A percentile compares a stretch with the other conserved stretches of the same genome.
phyloP scores from a whole-genome alignment of 2,329 filamentous ascomycete genomes.

The Neospermospora avenae region DNA sequence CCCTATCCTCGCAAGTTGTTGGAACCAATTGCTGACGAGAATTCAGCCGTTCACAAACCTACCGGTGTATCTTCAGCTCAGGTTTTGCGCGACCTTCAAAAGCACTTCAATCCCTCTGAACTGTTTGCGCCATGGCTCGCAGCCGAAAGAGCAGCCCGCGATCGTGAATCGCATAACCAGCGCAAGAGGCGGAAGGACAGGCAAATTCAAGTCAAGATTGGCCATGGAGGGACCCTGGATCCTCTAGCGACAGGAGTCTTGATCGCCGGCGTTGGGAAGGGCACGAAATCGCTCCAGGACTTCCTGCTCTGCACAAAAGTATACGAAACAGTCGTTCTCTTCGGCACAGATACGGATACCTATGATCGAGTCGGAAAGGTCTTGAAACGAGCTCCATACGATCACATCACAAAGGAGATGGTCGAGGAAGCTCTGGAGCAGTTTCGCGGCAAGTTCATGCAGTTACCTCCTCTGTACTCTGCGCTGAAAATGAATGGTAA shows the following conservation, averaged over 20 bases:
- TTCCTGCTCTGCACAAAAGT: slow-evolving; percentile 90
- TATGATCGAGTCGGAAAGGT: slow-evolving; percentile 88
- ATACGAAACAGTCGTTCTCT: slow-evolving; percentile 86
- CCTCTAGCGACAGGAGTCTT: slow-evolving; percentile 91
- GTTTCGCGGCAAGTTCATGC: slow-evolving; percentile 81
- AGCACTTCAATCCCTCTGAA: slow-evolving; percentile 74
- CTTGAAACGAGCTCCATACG: slow-evolving; percentile 69
- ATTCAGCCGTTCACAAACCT: slow-evolving; percentile 86
- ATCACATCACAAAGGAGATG: slow-evolving; percentile 73
- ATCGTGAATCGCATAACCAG: slow-evolving; percentile 56
- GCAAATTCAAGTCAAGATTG: slow-evolving; percentile 81
- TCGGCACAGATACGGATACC: slow-evolving; percentile 88
- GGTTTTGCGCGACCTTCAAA: slow-evolving; percentile 83
- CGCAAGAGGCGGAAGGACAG: slow-evolving; percentile 55
- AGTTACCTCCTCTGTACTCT: slow-evolving; percentile 89
- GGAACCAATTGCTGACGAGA: slow-evolving; percentile 7
- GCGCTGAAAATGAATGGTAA: slow-evolving; percentile 93
- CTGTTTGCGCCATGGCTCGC: slow-evolving; percentile 77
- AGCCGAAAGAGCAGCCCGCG: slow-evolving; percentile 53
- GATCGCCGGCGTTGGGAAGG: slow-evolving; percentile 81
- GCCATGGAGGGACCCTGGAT: slow-evolving; percentile 93
- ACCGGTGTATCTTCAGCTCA: slow-evolving; percentile 83
- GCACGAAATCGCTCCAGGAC: slow-evolving; percentile 75
- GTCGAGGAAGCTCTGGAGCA: slow-evolving; percentile 72
- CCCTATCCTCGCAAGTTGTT: background rate